These are phyloP conservation scores for Xylaria flabelliformis DNA, from an alignment of 495 filamentous ascomycete species.

Conservation along the genomic window DNA sequence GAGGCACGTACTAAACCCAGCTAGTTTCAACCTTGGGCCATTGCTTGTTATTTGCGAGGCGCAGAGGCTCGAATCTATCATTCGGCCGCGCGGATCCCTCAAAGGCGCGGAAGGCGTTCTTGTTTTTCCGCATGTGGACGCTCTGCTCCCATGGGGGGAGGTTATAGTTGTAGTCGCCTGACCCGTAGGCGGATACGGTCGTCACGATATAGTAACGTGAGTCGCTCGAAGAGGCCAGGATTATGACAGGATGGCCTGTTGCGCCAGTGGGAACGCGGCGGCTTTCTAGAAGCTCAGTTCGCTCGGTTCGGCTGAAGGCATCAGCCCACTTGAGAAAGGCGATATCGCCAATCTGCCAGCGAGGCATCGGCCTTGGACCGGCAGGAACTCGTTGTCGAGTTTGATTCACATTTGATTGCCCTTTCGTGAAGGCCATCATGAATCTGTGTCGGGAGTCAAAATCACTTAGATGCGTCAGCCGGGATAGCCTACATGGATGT, in stretches of 20 bases:
- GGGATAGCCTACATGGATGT: not conserved
- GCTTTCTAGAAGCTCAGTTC: conserved; percentile 23
- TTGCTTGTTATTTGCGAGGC: conserved; percentile 24
- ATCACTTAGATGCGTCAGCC: not conserved
- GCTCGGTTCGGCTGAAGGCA: conserved; percentile 23
- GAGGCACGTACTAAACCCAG: conserved; percentile 37
- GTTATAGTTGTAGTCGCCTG: conserved; percentile 29
- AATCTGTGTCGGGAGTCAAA: not conserved
- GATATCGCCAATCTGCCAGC: conserved; percentile 13
- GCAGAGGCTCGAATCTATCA: conserved; percentile 21
- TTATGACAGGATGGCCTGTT: conserved; percentile 44
- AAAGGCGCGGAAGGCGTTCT: conserved; percentile 40
- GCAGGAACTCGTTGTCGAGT: not conserved
- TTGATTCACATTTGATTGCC: too few relatives aligned
- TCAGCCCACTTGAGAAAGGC: conserved; percentile 28
- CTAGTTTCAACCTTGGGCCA: conserved; percentile 42
- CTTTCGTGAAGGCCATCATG: not conserved
- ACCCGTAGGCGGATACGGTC: conserved; percentile 44
- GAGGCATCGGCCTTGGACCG: not conserved
- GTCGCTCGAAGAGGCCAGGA: conserved; percentile 32
- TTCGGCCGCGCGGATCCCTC: conserved; percentile 28
- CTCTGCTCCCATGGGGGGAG: conserved; percentile 41
- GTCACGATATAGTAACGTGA: conserved; percentile 34
- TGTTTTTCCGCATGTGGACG: conserved; percentile 29
- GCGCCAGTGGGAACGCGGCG: conserved; percentile 32